Conservation (phyloP, 768 basidiomycete genomes). For the Rhizopogon vinicolor region DNA sequence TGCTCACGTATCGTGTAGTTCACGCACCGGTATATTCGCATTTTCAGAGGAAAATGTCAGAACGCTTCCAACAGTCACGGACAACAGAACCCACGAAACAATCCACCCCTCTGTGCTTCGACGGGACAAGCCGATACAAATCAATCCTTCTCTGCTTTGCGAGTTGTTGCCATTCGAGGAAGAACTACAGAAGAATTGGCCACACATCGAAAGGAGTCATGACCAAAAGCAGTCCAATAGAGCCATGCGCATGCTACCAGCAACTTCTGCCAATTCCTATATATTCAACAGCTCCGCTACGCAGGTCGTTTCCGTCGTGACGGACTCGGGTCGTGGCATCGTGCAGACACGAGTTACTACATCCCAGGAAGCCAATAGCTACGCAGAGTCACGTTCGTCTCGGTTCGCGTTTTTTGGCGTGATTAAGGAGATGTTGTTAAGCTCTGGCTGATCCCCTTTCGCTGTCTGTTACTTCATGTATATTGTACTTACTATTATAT, state of each 20-base stretch:
- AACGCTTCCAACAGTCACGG: constrained; percentile 37
- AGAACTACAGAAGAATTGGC: constrained; percentile 45
- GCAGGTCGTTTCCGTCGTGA: constrained; percentile 11
- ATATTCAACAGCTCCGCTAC: constrained; percentile 13
- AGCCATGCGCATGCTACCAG: constrained; percentile 5
- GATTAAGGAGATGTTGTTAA: constrained; percentile 13
- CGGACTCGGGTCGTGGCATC: constrained; percentile 14
- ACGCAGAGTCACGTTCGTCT: constrained; percentile 14
- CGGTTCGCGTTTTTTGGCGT: constrained; percentile 18
- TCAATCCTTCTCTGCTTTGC: constrained; percentile 41
- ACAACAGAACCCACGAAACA: constrained; percentile 50
- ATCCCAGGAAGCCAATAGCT: constrained; percentile 4
- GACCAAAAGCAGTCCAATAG: constrained; percentile 5
- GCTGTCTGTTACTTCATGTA: too few species aligned
- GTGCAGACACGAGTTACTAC: constrained; percentile 11
- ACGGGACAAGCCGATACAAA: constrained; percentile 30
- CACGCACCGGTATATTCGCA: constrained; percentile 49
- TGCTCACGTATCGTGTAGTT: constrained; percentile 27
- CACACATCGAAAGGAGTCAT: constrained; percentile 26
- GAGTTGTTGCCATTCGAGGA: constrained; percentile 48
- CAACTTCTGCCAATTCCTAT: constrained; percentile 1
- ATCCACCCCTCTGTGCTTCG: constrained; percentile 57
- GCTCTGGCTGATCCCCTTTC: background rate
- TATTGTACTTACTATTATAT: too few species aligned
- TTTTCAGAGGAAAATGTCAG: constrained; percentile 43